These are phyloP conservation scores for Neonothopanus nambi DNA, from an alignment of 1,284 basidiomycete species.

Conservation along the genomic window DNA sequence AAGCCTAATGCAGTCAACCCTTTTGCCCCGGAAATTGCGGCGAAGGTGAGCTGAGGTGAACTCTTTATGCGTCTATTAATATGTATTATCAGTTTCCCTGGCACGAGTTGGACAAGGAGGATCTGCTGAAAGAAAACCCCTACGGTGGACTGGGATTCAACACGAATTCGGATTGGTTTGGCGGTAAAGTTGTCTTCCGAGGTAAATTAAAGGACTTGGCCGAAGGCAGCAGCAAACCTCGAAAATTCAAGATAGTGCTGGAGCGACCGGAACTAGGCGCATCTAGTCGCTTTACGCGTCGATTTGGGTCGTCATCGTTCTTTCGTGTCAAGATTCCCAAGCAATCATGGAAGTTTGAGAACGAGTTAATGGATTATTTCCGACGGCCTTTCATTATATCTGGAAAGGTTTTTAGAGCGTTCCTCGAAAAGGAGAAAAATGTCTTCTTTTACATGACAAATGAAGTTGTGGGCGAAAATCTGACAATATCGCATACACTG, in stretches of 20 bases:
- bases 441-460: slow-evolving; percentile 44
- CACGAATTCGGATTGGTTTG: slow-evolving; percentile 38
- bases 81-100: slow-evolving; percentile 40
- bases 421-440: slow-evolving; percentile 44
- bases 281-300: slow-evolving; percentile 43
- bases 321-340: slow-evolving; percentile 40
- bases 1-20: slow-evolving; percentile 7
- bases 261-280: slow-evolving; percentile 41
- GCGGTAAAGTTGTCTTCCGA: slow-evolving; percentile 44
- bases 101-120: slow-evolving; percentile 45
- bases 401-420: slow-evolving; percentile 42
- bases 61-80: background rate
- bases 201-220: slow-evolving; percentile 27
- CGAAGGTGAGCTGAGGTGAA: slow-evolving; percentile 30
- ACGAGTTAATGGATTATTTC: slow-evolving; percentile 33
- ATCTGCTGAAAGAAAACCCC: slow-evolving; percentile 26
- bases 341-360: slow-evolving; percentile 23
- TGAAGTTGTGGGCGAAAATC: slow-evolving; percentile 27
- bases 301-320: slow-evolving; percentile 46
- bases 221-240: slow-evolving; percentile 9
- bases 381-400: slow-evolving; percentile 40
- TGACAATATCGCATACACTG: too few relatives aligned
- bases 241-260: slow-evolving; percentile 34
- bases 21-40: slow-evolving; percentile 37
- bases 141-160: slow-evolving; percentile 37